These are phyloP conservation scores for Cyclotella baltica DNA, from an alignment of 108 stramenopile species.

Conservation along the genomic window DNA sequence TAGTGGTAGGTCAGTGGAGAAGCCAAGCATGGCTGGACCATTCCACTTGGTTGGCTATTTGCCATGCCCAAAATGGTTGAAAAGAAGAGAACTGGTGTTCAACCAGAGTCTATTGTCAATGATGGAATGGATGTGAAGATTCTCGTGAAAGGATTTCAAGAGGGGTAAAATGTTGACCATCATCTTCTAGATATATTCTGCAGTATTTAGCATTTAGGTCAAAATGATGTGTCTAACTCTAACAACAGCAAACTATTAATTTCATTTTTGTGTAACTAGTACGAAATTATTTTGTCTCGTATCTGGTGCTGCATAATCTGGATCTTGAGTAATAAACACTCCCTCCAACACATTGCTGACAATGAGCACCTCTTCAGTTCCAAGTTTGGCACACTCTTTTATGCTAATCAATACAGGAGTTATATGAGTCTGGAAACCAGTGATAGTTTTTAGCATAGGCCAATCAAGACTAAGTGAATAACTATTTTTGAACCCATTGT, in stretches of 20 bases:
- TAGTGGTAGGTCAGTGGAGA: constrained; percentile 27
- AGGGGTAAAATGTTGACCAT: background rate
- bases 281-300: constrained; percentile 15
- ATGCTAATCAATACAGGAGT: constrained; percentile 96
- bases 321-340: constrained; percentile 93
- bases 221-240: background rate
- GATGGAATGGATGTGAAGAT: constrained; percentile 22
- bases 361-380: constrained; percentile 92
- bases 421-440: constrained; percentile 99
- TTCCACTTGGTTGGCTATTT: constrained; percentile 53
- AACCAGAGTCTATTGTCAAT: constrained; percentile 36
- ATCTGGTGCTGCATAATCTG: constrained; percentile 73
- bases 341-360: constrained; percentile 93
- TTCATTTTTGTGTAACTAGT: too few species aligned
- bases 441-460: constrained; percentile 99
- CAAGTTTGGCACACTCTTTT: constrained; percentile 97
- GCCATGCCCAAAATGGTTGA: constrained; percentile 46
- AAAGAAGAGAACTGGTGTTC: constrained; percentile 18
- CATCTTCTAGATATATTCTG: background rate
- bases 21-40: constrained; percentile 50
- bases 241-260: background rate
- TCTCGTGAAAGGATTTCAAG: constrained; percentile 22
- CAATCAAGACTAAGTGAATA: too few species aligned
- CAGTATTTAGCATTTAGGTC: background rate
- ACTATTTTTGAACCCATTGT: too few species aligned